phyloP scores from a whole-genome alignment of 148 eudicot genomes.

The Vaccinium myrtillus region DNA sequence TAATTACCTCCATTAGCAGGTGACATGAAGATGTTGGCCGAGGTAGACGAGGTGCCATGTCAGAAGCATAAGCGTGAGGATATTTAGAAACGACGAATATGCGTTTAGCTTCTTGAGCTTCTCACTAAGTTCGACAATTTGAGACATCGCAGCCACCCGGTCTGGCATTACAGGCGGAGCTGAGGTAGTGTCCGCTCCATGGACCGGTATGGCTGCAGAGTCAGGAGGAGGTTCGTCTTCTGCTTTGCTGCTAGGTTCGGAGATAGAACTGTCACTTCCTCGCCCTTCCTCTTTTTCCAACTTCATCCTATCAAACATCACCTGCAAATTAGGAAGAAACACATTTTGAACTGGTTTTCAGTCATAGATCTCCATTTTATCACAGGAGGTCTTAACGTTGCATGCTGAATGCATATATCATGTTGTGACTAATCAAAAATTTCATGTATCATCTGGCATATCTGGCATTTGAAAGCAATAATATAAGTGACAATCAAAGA shows the following conservation, averaged over 20 bases:
- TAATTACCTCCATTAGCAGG: constrained; percentile 1
- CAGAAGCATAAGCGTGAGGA: constrained; percentile 58
- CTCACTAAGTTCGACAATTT: constrained; percentile 33
- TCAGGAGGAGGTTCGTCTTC: not conserved
- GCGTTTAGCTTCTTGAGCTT: constrained; percentile 60
- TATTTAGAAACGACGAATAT: constrained; percentile 64
- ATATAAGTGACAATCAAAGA: not conserved
- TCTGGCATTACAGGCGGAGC: not conserved
- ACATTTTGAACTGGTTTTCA: too few species aligned
- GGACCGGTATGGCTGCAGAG: not conserved
- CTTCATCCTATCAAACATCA: constrained; percentile 68
- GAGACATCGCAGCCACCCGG: constrained; percentile 26
- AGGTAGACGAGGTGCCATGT: constrained; percentile 72
- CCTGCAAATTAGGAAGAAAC: constrained; percentile 35
- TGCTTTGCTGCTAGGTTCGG: not conserved
- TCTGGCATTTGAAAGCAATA: not conserved
- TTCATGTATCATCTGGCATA: not conserved
- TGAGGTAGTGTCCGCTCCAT: constrained; percentile 4
- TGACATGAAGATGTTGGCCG: constrained; percentile 45
- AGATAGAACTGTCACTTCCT: not conserved
- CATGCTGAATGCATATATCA: too few species aligned
- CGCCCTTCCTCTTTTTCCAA: constrained; percentile 75
- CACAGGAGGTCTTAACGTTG: too few species aligned
- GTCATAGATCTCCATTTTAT: too few species aligned
- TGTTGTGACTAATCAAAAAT: too few species aligned